Base-by-base conservation (phyloP, 2,329 filamentous ascomycete species). In the Arthrobotrys megalospora region DNA sequence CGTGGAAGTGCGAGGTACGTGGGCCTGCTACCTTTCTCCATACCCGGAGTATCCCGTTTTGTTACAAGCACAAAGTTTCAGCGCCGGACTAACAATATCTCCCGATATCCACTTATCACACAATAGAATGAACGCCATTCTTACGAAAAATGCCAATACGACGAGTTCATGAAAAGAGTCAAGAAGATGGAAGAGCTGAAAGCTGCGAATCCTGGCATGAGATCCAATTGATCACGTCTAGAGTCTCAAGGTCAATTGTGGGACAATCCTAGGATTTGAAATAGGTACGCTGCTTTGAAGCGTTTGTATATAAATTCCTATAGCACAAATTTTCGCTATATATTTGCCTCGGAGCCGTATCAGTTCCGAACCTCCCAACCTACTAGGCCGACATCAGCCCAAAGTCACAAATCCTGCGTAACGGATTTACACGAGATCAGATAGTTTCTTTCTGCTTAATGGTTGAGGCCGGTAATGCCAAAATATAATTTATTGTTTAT, bases 61-160 rank as follows among this genome's bases (percentile, higher is more conserved):
- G 10, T n/a, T 21, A 12, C 14, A 38, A 36, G 36, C 21, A 21
- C n/a, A 16, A 45, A 19, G 32, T 6, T 12, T 19, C 45, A 6
- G 16, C n/a, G 7, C 36, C 19, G 12, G 19, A 62, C 76, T 80
- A 48, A 80, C 71, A 58, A 36, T 43, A 62, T 67, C 43, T 69
- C 79, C 36, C 67, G 16, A 55, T 36, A n/a, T 41, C 34, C 21
- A 19, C 4, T 60, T 63, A 16, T 24, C 19, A 36, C 12, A 50
- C 73, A 76, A 58, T 84, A 98, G 96, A 91, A 94, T 85, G 96
- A 99, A 88, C 89, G 96, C 87, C 96, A 99, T 87, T 92, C 91
- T 83, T 99, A 99, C 88, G 96, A 99, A 85, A 98, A 98, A 86
- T 99, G 96, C 90, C 96, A 99, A 84, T 99, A 99, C 86, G 92